Evolutionary conservation across 306 rosid genomes (phyloP), one percentile per base, ranked within the genome.

Genomic region (Glycine tomentella): DNA sequence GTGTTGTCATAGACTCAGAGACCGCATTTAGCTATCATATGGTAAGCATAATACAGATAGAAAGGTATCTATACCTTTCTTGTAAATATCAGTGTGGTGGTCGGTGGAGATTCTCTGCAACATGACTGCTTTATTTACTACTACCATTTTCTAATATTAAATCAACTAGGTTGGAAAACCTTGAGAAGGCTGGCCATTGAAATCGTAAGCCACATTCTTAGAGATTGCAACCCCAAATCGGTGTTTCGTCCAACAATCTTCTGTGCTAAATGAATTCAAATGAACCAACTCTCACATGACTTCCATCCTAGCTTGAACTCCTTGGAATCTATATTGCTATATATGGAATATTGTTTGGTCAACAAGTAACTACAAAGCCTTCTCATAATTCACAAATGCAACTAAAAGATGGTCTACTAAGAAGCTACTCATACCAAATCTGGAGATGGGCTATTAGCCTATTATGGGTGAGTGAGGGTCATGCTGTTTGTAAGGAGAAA

Each of bases 91-190:
- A 4, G 67, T 10, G 4, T 40, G 78, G 53, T 74, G 55, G 45
- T 8, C 16, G 78, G 53, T 74, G 55, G 45, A 45, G 79, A 59
- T 58, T 75, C 79, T 75, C 57, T 44, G 12, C 79, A 42, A 42
- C 20, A 49, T 0, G 44, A 33, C 9, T 48, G 16, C 15, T 69
- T 69, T 69, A 46, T 57, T 72, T 13, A 4, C 45, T 52, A 6
- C 34, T 46, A 13, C 14, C 57, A 44, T 61, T 70, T 69, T 70
- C 44, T 70, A 58, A 20, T 12, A 45, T 25, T 46, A 75, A 75
- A 59, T 65, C 44, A 12, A 25, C 57, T 55, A 7, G 13, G 31
- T 51, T 52, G 16, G 13, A 4, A 59, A 51, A 50, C 63, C 16
- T 72, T 15, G 63, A 72, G n/a, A 9, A 36, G 76, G 38, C 56